Evolutionary conservation across 148 eudicot species (phyloP).

Genomic region (Fagopyrum tataricum): DNA sequence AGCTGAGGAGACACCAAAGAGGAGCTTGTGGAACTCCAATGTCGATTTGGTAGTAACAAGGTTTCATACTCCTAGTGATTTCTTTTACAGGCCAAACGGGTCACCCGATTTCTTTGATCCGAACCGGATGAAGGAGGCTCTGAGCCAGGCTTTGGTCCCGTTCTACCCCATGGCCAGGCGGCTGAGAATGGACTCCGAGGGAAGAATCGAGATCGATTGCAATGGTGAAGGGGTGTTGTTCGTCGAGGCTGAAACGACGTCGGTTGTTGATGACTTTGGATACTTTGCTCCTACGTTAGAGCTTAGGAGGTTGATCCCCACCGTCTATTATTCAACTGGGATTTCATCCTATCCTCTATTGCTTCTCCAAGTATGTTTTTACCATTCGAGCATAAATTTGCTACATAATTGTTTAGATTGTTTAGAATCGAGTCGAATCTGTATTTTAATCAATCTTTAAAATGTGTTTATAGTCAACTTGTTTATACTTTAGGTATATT

Average conservation of each 20-base stretch:
- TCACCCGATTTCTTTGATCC: constrained; percentile 16
- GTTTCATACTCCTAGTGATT: constrained; percentile 6
- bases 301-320: constrained; percentile 28
- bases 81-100: constrained; percentile 9
- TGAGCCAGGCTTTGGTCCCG: constrained; percentile 19
- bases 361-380: constrained; percentile 37
- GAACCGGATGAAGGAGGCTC: constrained; percentile 12
- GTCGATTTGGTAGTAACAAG: constrained; percentile 16
- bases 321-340: constrained; percentile 24
- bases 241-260: constrained; percentile 20
- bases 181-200: background rate
- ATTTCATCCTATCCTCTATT: constrained; percentile 27
- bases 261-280: constrained; percentile 29
- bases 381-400: too few species aligned
- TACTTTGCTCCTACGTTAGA: constrained; percentile 32
- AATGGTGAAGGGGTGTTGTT: constrained; percentile 21
- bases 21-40: constrained; percentile 18
- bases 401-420: too few species aligned
- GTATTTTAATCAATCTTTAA: too few species aligned
- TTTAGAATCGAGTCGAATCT: too few species aligned
- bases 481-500: too few species aligned
- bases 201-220: constrained; percentile 24
- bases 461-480: too few species aligned
- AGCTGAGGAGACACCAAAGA: constrained; percentile 14
- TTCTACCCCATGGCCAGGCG: constrained; percentile 27